phyloP scores from a whole-genome alignment of 2,329 filamentous ascomycete genomes.

The Trichoderma simmonsii region DNA sequence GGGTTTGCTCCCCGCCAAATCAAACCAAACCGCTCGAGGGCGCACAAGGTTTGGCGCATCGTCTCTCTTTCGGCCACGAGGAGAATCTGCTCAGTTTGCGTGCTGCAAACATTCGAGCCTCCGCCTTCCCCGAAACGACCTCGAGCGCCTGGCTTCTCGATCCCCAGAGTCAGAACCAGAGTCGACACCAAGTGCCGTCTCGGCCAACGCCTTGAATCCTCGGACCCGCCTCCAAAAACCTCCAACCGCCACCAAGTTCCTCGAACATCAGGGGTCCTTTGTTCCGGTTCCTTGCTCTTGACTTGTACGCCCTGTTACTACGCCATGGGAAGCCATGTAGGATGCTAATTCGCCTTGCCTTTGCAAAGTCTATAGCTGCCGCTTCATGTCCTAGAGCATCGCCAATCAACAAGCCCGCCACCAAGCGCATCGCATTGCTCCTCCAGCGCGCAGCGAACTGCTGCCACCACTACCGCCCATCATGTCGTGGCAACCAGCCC shows the following conservation, averaged over 20 bases:
- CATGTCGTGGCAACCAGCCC: constrained; percentile 92
- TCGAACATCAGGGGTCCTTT: background rate
- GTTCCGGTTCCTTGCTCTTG: background rate
- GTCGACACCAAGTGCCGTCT: background rate
- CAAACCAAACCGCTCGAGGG: constrained; percentile 19
- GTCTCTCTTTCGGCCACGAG: constrained; percentile 12
- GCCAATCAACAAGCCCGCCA: background rate
- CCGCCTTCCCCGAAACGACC: background rate
- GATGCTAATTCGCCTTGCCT: background rate
- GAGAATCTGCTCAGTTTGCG: constrained; percentile 7
- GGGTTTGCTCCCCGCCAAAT: constrained; percentile 21
- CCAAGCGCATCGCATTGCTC: constrained; percentile 18
- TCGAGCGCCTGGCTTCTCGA: background rate
- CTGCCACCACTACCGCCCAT: constrained; percentile 28
- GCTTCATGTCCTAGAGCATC: constrained; percentile 15
- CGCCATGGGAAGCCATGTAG: background rate
- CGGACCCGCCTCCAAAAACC: background rate
- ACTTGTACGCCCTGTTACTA: constrained; percentile 5
- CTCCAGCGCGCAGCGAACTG: constrained; percentile 22
- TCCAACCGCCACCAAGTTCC: background rate
- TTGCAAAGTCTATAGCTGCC: background rate
- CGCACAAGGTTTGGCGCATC: constrained; percentile 22
- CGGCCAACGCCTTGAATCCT: background rate
- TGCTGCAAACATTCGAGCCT: constrained; percentile 13
- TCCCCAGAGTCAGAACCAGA: background rate